Percentiles rank a stretch among this genome's conserved stretches.
These are phyloP conservation scores for Saccharum spontaneum DNA, from an alignment of 176 grass and related monocot species.

Conservation along the genomic window DNA sequence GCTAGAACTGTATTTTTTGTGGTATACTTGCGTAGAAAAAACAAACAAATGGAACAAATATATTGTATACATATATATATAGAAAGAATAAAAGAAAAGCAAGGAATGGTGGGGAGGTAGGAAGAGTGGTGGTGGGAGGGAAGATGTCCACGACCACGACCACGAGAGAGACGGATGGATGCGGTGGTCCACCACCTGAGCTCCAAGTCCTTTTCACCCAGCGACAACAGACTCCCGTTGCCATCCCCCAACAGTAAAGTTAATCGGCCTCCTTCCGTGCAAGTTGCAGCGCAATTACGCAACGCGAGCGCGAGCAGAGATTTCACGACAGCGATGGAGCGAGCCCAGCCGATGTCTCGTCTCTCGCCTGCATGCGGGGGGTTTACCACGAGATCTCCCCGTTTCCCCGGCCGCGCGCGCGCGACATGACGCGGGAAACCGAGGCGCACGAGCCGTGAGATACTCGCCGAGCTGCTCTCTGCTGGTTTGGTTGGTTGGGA, in stretches of 20 bases:
- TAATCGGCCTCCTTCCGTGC: not conserved
- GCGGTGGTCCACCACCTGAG: not conserved
- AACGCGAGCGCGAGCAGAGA: not conserved
- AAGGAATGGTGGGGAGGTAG: not conserved
- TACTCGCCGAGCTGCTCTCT: no score
- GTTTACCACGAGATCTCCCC: not conserved
- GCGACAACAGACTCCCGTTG: not conserved
- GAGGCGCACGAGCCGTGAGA: no score
- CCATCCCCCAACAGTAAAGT: constrained; percentile 1
- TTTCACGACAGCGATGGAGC: constrained; percentile 28
- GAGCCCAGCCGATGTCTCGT: no score
- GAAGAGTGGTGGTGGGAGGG: not conserved
- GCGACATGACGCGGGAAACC: not conserved
- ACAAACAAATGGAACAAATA: no score
- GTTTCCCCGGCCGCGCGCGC: no score
- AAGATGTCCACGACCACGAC: not conserved
- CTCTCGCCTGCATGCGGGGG: not conserved
- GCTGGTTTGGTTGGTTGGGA: no score
- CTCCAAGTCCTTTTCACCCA: constrained; percentile 17
- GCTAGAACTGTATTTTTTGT: no score
- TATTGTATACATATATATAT: no score
- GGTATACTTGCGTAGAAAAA: no score
- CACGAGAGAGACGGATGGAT: no score
- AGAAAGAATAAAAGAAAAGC: not conserved
- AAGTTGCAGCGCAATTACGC: no score